Evolutionary conservation across 352 stramenopile genomes (phyloP).

Genomic region (Pythium phragmitis): DNA sequence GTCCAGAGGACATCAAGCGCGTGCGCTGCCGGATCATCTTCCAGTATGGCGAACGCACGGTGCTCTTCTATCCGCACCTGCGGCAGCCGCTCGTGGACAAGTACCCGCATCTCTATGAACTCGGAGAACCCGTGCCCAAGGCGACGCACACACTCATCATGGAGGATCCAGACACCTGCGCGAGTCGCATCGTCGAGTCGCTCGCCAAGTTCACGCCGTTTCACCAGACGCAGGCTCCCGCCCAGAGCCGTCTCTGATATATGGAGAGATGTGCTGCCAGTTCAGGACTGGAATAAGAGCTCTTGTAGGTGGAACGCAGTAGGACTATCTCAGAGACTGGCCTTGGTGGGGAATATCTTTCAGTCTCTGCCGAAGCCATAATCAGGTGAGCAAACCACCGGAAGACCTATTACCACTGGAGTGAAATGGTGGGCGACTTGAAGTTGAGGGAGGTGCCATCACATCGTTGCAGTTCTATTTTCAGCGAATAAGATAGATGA

Average conservation of each 20-base stretch:
- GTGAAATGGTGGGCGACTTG: too few species aligned
- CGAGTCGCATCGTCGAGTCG: slow-evolving; percentile 35
- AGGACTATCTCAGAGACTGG: too few species aligned
- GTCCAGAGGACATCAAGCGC: slow-evolving; percentile 32
- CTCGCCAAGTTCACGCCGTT: slow-evolving; percentile 12
- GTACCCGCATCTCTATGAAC: slow-evolving; percentile 41
- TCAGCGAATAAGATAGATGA: too few species aligned
- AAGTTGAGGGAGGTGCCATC: too few species aligned
- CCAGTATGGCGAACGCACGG: slow-evolving; percentile 41
- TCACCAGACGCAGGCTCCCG: not conserved
- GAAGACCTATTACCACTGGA: too few species aligned
- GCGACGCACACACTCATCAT: slow-evolving; percentile 44
- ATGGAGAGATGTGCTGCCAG: too few species aligned
- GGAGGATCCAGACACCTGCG: slow-evolving; percentile 33
- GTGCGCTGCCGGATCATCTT: slow-evolving; percentile 39
- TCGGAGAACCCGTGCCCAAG: slow-evolving; percentile 34
- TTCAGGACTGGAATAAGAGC: too few species aligned
- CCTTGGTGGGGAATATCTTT: too few species aligned
- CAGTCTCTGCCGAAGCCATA: too few species aligned
- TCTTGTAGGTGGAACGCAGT: too few species aligned
- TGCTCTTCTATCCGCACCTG: slow-evolving; percentile 36
- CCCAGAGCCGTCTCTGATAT: not conserved
- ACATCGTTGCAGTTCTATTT: too few species aligned
- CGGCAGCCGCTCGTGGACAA: slow-evolving; percentile 28
- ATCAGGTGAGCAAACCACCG: too few species aligned